Conservation (phyloP, 2,329 filamentous ascomycete genomes). For the Ceratocystis variospora region DNA sequence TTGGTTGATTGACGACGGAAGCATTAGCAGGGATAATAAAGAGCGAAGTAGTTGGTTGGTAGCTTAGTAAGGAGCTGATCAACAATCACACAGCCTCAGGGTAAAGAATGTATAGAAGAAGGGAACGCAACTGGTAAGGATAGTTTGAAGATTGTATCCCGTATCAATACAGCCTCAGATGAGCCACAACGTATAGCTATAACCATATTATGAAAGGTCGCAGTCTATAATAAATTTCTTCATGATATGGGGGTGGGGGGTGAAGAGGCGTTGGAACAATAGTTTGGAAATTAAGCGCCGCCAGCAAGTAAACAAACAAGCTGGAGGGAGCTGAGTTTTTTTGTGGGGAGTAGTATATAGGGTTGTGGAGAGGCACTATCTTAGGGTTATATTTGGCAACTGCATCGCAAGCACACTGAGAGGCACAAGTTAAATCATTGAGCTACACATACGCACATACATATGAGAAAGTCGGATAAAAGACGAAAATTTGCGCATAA, state of each 20-base stretch:
- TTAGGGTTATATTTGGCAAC: neutral
- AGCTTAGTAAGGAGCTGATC: neutral
- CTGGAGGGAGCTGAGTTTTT: neutral
- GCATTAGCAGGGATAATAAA: neutral
- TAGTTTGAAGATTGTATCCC: neutral
- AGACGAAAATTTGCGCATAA: neutral
- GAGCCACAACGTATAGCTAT: neutral
- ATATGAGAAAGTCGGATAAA: neutral
- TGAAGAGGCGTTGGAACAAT: too few species aligned
- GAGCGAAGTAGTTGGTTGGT: neutral
- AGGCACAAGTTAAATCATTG: too few species aligned
- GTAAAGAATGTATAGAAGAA: neutral
- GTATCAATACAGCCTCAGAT: neutral
- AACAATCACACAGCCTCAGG: neutral
- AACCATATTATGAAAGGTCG: neutral
- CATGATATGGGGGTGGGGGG: too few species aligned
- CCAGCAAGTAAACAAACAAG: too few species aligned
- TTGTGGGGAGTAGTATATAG: neutral
- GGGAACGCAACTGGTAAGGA: neutral
- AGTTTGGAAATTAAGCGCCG: too few species aligned
- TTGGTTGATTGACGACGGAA: neutral
- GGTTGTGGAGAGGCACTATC: neutral
- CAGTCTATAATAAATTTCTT: too few species aligned
- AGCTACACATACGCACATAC: neutral
- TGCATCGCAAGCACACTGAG: neutral